Base-by-base conservation (phyloP, 495 filamentous ascomycete species). In the Penicillium turbatum region DNA sequence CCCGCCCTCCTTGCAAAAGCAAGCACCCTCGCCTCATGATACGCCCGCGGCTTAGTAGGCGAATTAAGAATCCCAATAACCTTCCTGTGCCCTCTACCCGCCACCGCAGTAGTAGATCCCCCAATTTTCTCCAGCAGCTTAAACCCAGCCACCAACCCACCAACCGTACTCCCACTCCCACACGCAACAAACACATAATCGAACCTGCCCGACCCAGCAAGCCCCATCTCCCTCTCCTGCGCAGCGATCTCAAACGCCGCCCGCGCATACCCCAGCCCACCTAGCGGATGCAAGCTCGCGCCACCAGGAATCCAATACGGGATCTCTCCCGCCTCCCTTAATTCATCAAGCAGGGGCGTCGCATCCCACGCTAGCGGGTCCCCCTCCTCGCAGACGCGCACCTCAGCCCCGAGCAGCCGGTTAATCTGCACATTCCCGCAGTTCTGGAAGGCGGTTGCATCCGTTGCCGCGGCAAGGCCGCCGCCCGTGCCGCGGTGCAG, bases 241-340 rank as follows among this genome's bases (percentile, higher is more conserved):
- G 16, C 56, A 17, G 45, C 62, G 32, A 75, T 71, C 56, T 75
- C 72, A 37, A 74, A 64, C 11, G 71, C 70, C 17, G 60, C 67
- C 5, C 71, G 56, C 34, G 67, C 71, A 53, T 74, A 75, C 24
- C 72, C 72, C 38, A 74, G 15, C 13, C 71, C 71, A 21, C 72
- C 72, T 0, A 72, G 51, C 17, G 70, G 62, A 59, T 75, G 71
- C 13, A 70, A 46, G 54, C 71, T 74, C n/a, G 72, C 72, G 0
- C 71, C 70, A 2, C 67, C 67, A 16, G 72, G 67, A 26, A 73
- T 73, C 67, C 67, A 72, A 44, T 73, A 73, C 1, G 67, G 64
- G 0, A 45, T 39, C 29, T 63, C 53, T 0, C 66, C 65, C 0
- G 34, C 3, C 1, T 27, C n/a, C 1, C 35, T 19, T 24, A 72